Conservation (phyloP, 23 red algal genomes). For the Gracilaria caudata region DNA sequence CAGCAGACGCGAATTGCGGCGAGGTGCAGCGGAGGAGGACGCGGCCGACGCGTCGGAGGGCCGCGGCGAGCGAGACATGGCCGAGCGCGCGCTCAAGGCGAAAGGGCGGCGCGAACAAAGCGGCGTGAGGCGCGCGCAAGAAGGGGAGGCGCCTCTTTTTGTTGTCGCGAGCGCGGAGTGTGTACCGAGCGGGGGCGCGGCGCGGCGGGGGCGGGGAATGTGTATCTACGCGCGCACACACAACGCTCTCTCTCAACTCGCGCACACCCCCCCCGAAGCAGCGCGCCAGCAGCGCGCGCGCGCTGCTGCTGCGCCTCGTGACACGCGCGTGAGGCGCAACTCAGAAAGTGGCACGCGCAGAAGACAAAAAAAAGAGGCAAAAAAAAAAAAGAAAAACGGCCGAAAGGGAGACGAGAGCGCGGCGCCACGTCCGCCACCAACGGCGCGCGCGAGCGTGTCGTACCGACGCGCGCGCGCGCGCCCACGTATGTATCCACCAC, state of each 20-base stretch:
- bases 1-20: not conserved
- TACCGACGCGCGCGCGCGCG: not conserved
- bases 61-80: slow-evolving; percentile 13
- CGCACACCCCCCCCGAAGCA: no score
- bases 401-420: not conserved
- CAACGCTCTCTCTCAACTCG: no score
- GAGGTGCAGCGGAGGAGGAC: slow-evolving; percentile 10
- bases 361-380: no score
- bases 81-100: not conserved
- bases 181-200: no score
- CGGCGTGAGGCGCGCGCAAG: not conserved
- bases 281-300: no score
- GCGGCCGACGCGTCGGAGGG: slow-evolving; percentile 2
- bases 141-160: no score
- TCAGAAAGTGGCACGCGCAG: not conserved
- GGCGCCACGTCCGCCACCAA: no score
- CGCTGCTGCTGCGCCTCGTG: no score
- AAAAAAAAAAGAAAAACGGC: slow-evolving; percentile 12
- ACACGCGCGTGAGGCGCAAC: no score
- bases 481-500: not conserved
- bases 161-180: no score
- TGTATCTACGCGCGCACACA: no score
- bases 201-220: no score
- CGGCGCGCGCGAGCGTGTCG: not conserved
- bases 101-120: not conserved